These are phyloP conservation scores for Fomitopsis betulina DNA, from an alignment of 1,284 basidiomycete genomes.

Conservation along the genomic window DNA sequence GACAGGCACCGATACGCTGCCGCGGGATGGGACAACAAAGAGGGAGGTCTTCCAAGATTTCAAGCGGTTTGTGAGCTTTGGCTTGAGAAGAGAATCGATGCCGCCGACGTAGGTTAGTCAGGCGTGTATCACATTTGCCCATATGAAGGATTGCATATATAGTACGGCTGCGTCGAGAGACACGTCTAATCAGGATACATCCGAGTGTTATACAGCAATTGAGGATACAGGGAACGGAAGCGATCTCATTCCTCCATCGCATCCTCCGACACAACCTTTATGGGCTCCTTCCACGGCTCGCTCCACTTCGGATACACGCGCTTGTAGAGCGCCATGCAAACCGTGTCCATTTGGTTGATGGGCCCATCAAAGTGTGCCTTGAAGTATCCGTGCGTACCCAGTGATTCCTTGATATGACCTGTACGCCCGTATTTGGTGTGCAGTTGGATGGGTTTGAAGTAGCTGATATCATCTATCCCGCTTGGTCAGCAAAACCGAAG, in stretches of 20 bases:
- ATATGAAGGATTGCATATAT: neutral
- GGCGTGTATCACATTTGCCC: neutral
- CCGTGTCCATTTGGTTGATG: slow-evolving; percentile 94
- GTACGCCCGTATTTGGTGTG: slow-evolving; percentile 90
- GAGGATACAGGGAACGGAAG: neutral
- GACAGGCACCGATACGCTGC: slow-evolving; percentile 40
- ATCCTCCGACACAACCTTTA: slow-evolving; percentile 13
- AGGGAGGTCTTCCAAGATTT: slow-evolving; percentile 84
- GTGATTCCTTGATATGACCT: slow-evolving; percentile 90
- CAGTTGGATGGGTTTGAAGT: slow-evolving; percentile 92
- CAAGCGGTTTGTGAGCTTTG: slow-evolving; percentile 81
- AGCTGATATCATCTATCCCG: slow-evolving; percentile 79
- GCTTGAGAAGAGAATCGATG: slow-evolving; percentile 63
- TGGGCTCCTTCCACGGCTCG: slow-evolving; percentile 39
- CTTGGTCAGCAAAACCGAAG: slow-evolving; percentile 6
- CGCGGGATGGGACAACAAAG: slow-evolving; percentile 41
- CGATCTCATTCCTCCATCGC: slow-evolving; percentile 30
- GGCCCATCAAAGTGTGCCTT: slow-evolving; percentile 97
- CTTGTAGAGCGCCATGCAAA: slow-evolving; percentile 91
- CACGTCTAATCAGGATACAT: neutral
- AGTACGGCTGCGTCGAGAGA: neutral
- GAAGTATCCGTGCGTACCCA: slow-evolving; percentile 99
- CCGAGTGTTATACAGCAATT: slow-evolving; percentile 1
- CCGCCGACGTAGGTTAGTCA: slow-evolving; percentile 29
- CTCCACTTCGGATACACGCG: slow-evolving; percentile 87